Conservation (phyloP, 495 filamentous ascomycete genomes). For the Xylaria curta region DNA sequence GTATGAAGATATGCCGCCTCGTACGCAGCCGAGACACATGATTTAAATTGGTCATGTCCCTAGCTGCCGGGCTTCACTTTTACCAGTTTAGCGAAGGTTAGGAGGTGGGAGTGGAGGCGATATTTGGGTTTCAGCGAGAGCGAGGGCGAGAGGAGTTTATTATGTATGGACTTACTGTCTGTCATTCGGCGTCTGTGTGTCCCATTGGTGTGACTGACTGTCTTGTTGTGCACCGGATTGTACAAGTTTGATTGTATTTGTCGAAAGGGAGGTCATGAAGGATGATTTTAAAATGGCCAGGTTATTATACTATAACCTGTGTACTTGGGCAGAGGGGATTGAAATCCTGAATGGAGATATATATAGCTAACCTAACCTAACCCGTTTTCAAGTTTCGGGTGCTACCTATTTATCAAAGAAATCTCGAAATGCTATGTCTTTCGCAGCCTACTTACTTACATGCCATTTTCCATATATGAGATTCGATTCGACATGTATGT, state of each 20-base stretch:
- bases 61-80: not conserved
- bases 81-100: not conserved
- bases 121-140: not conserved
- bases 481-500: not conserved
- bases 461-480: not conserved
- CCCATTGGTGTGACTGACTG: conserved; percentile 2
- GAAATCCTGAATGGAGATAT: not conserved
- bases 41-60: conserved; percentile 36
- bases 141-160: not conserved
- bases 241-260: conserved; percentile 40
- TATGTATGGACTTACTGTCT: conserved; percentile 1
- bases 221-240: not conserved
- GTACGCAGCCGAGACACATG: conserved; percentile 51
- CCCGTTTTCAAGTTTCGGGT: not conserved
- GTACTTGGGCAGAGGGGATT: not conserved
- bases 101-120: not conserved
- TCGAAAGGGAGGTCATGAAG: not conserved
- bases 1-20: conserved; percentile 56
- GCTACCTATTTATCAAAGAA: not conserved
- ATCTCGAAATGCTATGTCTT: conserved; percentile 4
- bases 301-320: not conserved
- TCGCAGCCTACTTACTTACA: not conserved
- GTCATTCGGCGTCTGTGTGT: not conserved
- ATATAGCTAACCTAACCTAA: not conserved
- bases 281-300: not conserved